Percentiles rank a stretch among this genome's conserved stretches.
These are phyloP conservation scores for Xerocomus potaroensis DNA, from an alignment of 768 basidiomycete species.

Conservation along the genomic window DNA sequence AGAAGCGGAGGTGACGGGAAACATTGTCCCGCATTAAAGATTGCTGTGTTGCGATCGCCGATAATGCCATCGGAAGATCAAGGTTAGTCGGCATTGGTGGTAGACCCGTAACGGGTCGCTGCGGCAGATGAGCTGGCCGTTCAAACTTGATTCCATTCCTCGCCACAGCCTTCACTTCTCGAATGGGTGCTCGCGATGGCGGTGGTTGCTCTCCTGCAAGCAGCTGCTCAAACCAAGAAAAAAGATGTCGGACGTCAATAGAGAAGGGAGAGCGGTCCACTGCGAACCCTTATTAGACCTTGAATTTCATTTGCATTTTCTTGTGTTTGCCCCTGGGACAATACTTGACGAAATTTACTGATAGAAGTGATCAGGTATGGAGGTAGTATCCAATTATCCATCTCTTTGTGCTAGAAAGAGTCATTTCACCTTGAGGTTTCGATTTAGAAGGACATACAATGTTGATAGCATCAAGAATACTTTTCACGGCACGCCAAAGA, in stretches of 20 bases:
- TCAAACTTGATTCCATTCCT: conserved; percentile 14
- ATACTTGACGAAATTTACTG: conserved; percentile 27
- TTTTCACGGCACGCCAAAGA: conserved; percentile 24
- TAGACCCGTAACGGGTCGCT: conserved; percentile 12
- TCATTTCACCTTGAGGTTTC: conserved; percentile 19
- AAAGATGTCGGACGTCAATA: conserved; percentile 37
- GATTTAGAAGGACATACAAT: conserved; percentile 20
- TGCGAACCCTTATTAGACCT: conserved; percentile 55
- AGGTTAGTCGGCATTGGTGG: conserved; percentile 13
- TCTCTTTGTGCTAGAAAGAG: conserved; percentile 40
- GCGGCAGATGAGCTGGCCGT: conserved; percentile 28
- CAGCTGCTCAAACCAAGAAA: conserved; percentile 44
- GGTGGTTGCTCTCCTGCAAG: conserved; percentile 25
- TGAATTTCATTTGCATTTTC: conserved; percentile 32
- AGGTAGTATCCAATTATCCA: conserved; percentile 41
- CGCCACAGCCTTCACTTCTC: conserved; percentile 6
- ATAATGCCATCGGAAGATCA: conserved; percentile 12
- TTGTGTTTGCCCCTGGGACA: conserved; percentile 20
- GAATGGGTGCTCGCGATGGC: conserved; percentile 13
- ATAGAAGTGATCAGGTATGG: conserved; percentile 36
- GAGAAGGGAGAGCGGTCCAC: conserved; percentile 37
- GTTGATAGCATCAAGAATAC: conserved; percentile 20
- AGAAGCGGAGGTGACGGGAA: conserved; percentile 2
- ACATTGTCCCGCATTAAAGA: conserved; percentile 11
- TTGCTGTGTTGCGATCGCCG: conserved; percentile 7